phyloP scores from a whole-genome alignment of 2,329 filamentous ascomycete species.

The Didymella arachidicola region DNA sequence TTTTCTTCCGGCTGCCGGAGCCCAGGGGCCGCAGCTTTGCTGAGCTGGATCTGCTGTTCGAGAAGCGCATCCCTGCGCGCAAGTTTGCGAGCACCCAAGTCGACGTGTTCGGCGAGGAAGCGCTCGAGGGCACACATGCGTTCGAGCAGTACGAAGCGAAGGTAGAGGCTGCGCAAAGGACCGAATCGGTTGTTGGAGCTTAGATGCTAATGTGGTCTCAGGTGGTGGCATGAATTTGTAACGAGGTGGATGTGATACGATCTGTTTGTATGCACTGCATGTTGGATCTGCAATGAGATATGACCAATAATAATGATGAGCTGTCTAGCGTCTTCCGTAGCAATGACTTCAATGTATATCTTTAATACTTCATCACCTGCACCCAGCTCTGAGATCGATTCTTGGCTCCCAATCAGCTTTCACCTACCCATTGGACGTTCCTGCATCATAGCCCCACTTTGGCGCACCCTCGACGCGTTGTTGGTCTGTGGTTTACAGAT shows the following conservation, averaged over 20 bases:
- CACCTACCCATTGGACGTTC: conserved; percentile 5
- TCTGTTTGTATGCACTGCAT: neutral
- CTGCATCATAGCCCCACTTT: conserved; percentile 22
- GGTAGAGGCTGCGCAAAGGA: conserved; percentile 34
- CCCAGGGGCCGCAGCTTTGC: conserved; percentile 82
- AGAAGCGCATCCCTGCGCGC: conserved; percentile 72
- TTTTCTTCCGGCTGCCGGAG: conserved; percentile 82
- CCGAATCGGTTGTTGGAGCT: conserved; percentile 29
- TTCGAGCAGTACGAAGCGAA: conserved; percentile 50
- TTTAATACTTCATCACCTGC: neutral
- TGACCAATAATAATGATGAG: conserved; percentile 10
- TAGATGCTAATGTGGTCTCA: conserved; percentile 21
- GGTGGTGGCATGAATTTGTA: conserved; percentile 14
- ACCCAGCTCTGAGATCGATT: neutral
- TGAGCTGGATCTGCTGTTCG: conserved; percentile 85
- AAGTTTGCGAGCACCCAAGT: conserved; percentile 70
- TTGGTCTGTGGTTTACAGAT: conserved; percentile 12
- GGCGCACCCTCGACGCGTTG: conserved; percentile 19
- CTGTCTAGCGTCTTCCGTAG: conserved; percentile 1
- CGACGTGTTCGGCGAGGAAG: conserved; percentile 59
- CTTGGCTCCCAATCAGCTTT: neutral
- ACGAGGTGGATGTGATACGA: neutral
- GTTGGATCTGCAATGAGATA: conserved; percentile 10
- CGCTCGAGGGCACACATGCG: conserved; percentile 37
- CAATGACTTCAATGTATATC: neutral